Evolutionary conservation across 164 flowering plant species (phyloP).

Genomic region (Liriodendron chinense): DNA sequence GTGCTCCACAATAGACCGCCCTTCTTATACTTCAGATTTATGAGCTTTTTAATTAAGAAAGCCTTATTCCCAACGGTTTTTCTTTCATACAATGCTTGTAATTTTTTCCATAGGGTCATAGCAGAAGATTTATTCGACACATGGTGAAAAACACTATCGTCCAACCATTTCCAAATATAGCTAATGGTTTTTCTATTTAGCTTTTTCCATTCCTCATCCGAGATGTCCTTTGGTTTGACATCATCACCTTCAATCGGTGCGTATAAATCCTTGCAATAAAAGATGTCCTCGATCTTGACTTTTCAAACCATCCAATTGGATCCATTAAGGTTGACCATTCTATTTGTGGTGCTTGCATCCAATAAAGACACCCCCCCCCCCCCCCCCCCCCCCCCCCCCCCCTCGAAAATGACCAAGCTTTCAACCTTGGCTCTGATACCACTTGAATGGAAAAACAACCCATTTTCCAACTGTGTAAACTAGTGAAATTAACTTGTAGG

Average conservation of each 20-base stretch:
- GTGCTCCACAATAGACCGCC: background rate
- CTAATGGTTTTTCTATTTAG: background rate
- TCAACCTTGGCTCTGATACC: too few species aligned
- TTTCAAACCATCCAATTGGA: background rate
- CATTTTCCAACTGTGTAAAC: too few species aligned
- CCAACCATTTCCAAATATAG: background rate
- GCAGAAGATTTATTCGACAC: background rate
- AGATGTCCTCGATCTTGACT: background rate
- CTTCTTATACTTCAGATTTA: background rate
- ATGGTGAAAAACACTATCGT: background rate
- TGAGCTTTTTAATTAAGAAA: background rate
- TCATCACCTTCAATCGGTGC: background rate
- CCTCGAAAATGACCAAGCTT: background rate
- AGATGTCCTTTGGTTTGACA: background rate
- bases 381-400: too few species aligned
- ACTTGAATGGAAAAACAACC: too few species aligned
- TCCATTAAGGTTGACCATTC: background rate
- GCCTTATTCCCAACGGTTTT: background rate
- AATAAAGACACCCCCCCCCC: too few species aligned
- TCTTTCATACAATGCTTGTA: background rate
- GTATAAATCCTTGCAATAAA: constrained; percentile 2
- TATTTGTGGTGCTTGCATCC: background rate
- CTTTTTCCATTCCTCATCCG: background rate
- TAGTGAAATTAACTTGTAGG: too few species aligned
- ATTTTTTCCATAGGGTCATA: too few species aligned